Base-by-base conservation (phyloP, 495 filamentous ascomycete genomes). In the Astrothelium macrocarpum region DNA sequence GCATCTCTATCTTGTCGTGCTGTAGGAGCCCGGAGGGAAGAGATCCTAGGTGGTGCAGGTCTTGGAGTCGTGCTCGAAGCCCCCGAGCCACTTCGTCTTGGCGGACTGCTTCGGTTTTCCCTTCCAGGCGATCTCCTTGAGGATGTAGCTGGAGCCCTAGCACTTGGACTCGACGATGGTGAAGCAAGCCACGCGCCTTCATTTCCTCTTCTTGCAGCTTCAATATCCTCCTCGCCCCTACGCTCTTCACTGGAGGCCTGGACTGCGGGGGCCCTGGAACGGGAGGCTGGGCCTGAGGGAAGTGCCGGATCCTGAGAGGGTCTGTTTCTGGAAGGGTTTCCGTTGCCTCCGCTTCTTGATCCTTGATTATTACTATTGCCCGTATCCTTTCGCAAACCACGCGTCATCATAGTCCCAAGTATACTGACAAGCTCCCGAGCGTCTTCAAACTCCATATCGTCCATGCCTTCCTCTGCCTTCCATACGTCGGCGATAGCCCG, bases 401-500 rank as follows among this genome's bases (percentile, higher is more conserved):
- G 72, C 62, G 74, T 78, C 59, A 81, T 75, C 66, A 82, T 69
- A 7, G 72, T 72, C 3, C 77, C 79, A 10, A 82, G 67, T 11
- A 70, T 71, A 16, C 75, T 72, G 16, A 82, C 80, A 49, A 82
- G 70, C 59, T 74, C 73, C 53, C 78, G 75, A 0, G 79, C 80
- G 66, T 81, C 80, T 25, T 80, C 78, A 63, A 82, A 82, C 49
- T 77, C 74, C 23, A 93, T 90, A 68, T 97, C 91, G 61, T 92
- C 89, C 84, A 97, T 93, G 31, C 87, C 90, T 74, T 96, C 91
- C 59, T 86, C 83, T 11, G 90, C 89, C 59, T 90, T 89, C 72
- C 96, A 96, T 1, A 96, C 93, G 68, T 96, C 90, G 28, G 87
- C 84, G 59, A 97, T 91, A 34, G 93, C 90, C 39, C 84, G 82